phyloP scores from a whole-genome alignment of 345 rosid species.

The Aquilaria sinensis region DNA sequence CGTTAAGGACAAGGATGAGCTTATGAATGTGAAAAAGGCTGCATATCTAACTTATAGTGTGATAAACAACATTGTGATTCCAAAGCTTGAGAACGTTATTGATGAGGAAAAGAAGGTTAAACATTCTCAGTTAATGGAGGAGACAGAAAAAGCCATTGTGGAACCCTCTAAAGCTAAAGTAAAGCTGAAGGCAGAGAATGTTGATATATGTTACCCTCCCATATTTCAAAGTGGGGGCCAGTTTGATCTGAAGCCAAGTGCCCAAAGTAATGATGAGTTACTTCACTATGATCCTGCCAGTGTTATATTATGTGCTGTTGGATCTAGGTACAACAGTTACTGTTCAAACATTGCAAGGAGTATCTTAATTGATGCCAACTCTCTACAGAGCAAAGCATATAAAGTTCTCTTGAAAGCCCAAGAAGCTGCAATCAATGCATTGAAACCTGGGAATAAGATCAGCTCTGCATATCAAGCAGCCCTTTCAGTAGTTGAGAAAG shows the following conservation, averaged over 20 bases:
- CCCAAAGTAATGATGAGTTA: conserved; percentile 75
- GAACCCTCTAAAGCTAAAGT: conserved; percentile 78
- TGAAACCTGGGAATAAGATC: conserved; percentile 65
- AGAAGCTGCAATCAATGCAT: conserved; percentile 71
- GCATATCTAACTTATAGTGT: conserved; percentile 65
- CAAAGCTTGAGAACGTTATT: conserved; percentile 79
- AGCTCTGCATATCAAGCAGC: conserved; percentile 77
- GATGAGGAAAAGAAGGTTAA: conserved; percentile 86
- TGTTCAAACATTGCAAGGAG: conserved; percentile 91
- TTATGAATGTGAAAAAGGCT: conserved; percentile 79
- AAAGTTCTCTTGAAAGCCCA: conserved; percentile 88
- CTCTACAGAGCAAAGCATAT: conserved; percentile 85
- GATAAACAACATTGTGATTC: conserved; percentile 83
- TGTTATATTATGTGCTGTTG: conserved; percentile 81
- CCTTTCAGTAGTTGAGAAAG: conserved; percentile 66
- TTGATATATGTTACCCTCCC: conserved; percentile 95
- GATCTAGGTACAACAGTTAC: conserved; percentile 82
- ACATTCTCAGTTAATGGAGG: conserved; percentile 85
- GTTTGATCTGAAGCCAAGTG: conserved; percentile 94
- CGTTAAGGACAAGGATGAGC: conserved; percentile 65
- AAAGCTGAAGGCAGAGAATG: conserved; percentile 84
- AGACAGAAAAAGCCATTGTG: conserved; percentile 77
- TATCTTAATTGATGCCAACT: conserved; percentile 73
- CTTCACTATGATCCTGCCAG: conserved; percentile 86
- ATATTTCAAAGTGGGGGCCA: conserved; percentile 92